phyloP scores from a whole-genome alignment of 225 moss, liverwort and hornwort genomes.

The Pseudoscleropodium purum region DNA sequence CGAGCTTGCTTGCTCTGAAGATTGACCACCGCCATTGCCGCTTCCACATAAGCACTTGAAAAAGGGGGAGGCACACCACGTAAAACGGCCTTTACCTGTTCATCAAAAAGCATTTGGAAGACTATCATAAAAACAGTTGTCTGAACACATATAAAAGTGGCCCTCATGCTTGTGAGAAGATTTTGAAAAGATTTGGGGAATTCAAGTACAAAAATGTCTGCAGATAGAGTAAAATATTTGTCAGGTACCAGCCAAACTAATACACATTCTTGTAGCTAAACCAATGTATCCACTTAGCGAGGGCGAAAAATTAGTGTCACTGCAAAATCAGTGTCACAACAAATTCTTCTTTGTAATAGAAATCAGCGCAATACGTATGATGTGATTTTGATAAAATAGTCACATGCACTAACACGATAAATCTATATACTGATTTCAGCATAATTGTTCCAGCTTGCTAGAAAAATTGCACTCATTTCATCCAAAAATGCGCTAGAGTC shows the following conservation, averaged over 20 bases:
- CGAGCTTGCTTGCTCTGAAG: conserved; percentile 63
- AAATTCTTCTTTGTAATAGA: neutral
- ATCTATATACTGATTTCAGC: neutral
- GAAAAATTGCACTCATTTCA: neutral
- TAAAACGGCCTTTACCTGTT: conserved; percentile 80
- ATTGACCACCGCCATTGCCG: conserved; percentile 71
- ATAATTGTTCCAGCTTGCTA: neutral
- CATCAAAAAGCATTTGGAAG: neutral
- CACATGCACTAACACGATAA: neutral
- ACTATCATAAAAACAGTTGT: neutral
- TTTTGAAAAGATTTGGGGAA: neutral
- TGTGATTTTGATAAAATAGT: neutral
- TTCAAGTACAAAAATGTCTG: neutral
- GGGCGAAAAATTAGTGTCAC: neutral
- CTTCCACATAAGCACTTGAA: conserved; percentile 65
- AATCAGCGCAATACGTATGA: neutral
- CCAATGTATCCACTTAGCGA: neutral
- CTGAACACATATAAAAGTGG: neutral
- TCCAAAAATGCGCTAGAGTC: neutral
- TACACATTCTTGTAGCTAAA: neutral
- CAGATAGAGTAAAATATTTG: neutral
- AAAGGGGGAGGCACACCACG: conserved; percentile 70
- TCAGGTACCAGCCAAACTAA: neutral
- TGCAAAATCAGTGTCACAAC: neutral
- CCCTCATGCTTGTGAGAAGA: neutral